These are phyloP conservation scores for Tinospora cordifolia DNA, from an alignment of 164 flowering plant species.

Conservation along the genomic window DNA sequence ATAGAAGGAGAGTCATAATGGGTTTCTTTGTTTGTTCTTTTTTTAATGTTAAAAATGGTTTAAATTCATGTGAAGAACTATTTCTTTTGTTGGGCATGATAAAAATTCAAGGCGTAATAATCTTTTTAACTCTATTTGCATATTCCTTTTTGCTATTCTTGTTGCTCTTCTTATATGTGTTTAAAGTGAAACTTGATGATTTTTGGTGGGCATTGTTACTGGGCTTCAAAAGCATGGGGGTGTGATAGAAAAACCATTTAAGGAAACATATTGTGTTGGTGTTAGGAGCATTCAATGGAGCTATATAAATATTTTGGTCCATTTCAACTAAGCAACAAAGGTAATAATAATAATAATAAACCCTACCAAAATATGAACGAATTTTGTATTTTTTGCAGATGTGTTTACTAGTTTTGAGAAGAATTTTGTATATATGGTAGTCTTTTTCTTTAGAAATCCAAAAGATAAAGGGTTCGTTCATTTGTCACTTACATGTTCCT, in stretches of 20 bases:
- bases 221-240: slow-evolving; percentile 28
- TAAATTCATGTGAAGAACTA: not conserved
- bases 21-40: too few species aligned
- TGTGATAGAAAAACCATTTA: slow-evolving; percentile 24
- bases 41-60: too few species aligned
- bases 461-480: not conserved
- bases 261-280: slow-evolving; percentile 62
- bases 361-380: too few species aligned
- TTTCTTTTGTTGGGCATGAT: not conserved
- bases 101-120: not conserved
- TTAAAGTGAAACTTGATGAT: slow-evolving; percentile 5
- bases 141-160: not conserved
- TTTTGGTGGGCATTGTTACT: slow-evolving; percentile 35
- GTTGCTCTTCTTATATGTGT: not conserved
- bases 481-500: not conserved
- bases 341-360: slow-evolving; percentile 28
- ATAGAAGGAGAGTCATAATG: too few species aligned
- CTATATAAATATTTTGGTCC: slow-evolving; percentile 88
- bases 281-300: slow-evolving; percentile 84
- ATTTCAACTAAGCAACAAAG: slow-evolving; percentile 58
- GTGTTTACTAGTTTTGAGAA: not conserved
- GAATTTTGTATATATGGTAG: not conserved
- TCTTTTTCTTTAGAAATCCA: too few species aligned
- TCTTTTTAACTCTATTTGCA: too few species aligned
- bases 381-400: not conserved